Evolutionary conservation across 768 basidiomycete species (phyloP).

Genomic region (Boletus rubropictus): DNA sequence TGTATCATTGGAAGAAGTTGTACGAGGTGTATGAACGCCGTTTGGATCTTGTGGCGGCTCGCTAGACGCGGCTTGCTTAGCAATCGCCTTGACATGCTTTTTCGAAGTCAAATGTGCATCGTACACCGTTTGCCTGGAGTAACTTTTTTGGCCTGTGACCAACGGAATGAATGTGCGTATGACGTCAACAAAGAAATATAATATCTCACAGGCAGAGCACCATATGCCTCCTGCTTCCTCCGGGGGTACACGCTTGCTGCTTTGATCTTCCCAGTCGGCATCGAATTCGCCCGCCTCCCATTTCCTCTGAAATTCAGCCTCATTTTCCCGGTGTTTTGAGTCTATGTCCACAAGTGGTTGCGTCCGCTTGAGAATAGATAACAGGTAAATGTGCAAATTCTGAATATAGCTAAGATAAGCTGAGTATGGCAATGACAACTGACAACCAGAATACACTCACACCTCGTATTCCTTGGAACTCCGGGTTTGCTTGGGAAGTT

Average conservation of each 20-base stretch:
- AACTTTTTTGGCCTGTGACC: slow-evolving; percentile 79
- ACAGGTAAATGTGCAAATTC: slow-evolving; percentile 73
- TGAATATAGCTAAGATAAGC: slow-evolving; percentile 64
- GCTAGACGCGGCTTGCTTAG: slow-evolving; percentile 54
- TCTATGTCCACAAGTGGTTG: slow-evolving; percentile 79
- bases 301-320: slow-evolving; percentile 63
- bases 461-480: slow-evolving; percentile 71
- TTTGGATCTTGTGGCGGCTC: slow-evolving; percentile 33
- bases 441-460: slow-evolving; percentile 40
- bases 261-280: slow-evolving; percentile 62
- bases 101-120: slow-evolving; percentile 94
- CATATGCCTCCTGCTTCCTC: slow-evolving; percentile 70
- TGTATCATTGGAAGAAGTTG: slow-evolving; percentile 32
- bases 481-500: slow-evolving; percentile 63
- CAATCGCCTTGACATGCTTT: slow-evolving; percentile 90
- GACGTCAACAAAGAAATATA: slow-evolving; percentile 15
- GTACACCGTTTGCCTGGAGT: slow-evolving; percentile 96
- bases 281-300: slow-evolving; percentile 77
- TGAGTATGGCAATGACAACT: slow-evolving; percentile 8
- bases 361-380: slow-evolving; percentile 81
- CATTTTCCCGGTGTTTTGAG: slow-evolving; percentile 55
- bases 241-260: slow-evolving; percentile 32
- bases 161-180: slow-evolving; percentile 3
- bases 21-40: slow-evolving; percentile 21
- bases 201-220: slow-evolving; percentile 83